A percentile compares a stretch with the other conserved stretches of the same genome.
phyloP scores from a whole-genome alignment of 305 asterid genomes.

The Fraxinus albicans region DNA sequence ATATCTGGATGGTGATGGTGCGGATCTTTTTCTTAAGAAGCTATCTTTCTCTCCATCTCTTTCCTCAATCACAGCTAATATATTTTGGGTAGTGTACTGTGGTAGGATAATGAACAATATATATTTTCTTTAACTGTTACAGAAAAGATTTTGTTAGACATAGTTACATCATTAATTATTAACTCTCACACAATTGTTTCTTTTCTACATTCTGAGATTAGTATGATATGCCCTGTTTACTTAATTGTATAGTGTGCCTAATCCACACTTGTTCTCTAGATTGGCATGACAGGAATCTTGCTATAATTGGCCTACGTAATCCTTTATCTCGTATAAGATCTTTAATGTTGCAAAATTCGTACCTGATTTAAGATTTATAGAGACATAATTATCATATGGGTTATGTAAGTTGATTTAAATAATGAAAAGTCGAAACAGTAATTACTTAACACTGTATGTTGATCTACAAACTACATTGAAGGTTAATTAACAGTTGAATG shows the following conservation, averaged over 20 bases:
- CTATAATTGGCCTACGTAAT: not conserved
- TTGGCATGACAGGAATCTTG: conserved; percentile 4
- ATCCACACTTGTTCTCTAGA: not conserved
- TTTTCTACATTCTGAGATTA: not conserved
- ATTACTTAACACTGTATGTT: conserved; percentile 1
- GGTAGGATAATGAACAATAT: conserved; percentile 3
- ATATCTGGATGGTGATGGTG: conserved; percentile 99
- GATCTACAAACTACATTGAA: not conserved
- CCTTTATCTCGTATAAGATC: not conserved
- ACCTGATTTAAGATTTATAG: conserved; percentile 7
- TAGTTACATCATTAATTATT: not conserved
- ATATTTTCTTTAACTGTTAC: not conserved
- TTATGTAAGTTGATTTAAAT: not conserved
- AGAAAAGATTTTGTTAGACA: not conserved
- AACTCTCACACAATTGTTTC: not conserved
- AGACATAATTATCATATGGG: not conserved
- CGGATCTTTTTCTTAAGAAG: conserved; percentile 22
- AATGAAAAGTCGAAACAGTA: not conserved
- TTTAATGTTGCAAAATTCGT: not conserved
- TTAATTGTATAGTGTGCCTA: not conserved
- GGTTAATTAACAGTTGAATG: conserved; percentile 1
- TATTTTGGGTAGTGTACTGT: not conserved
- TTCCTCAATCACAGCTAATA: conserved; percentile 19
- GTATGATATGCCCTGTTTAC: not conserved
- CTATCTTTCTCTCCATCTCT: not conserved